Base-by-base conservation (phyloP, 768 basidiomycete species). In the Russula ochroleuca region DNA sequence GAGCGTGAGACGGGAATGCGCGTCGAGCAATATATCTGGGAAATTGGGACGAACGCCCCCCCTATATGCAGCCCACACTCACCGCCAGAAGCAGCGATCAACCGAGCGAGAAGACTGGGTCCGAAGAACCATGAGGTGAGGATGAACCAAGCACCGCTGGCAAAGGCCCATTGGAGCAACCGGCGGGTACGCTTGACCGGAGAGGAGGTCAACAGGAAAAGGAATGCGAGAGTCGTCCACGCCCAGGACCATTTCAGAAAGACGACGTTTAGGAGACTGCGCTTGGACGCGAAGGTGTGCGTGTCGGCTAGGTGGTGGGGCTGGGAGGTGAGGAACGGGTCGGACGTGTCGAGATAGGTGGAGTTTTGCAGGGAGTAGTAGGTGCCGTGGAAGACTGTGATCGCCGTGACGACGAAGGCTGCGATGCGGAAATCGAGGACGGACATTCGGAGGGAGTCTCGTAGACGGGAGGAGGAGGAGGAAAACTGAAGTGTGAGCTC, bases 161-260 rank as follows among this genome's bases (percentile, higher is more conserved):
- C 85, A 40, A 80, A 69, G 35, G 74, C 57, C 81, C 82, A 93
- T 68, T 85, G 82, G 25, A 64, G 45, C 8, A 38, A 31, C 28
- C 54, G 59, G 28, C 37, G 51, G 1, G 31, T 17, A 3, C 66
- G 65, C 11, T 48, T 33, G 37, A 31, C 40, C 7, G 40, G 40
- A 13, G 64, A 72, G 5, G 87, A 83, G 66, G 82, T 81, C 79
- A 82, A 88, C 28, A 81, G 77, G 59, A 81, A 69, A 59, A 86
- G 70, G 69, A 91, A 92, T 0, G 82, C 78, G 38, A 78, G 78
- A 8, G 90, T 80, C 1, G 94, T 94, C 94, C 94, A 97, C 0
- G 77, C 92, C 94, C 96, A 97, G 25, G 88, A 85, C 57, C 83
- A 80, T 76, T 98, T 98, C 72, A 95, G 92, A 75, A 96, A 95